Percentiles rank a stretch among this genome's conserved stretches.
Evolutionary conservation across 1,139 yeast genomes (phyloP).

Genomic region (Lodderomyces margitis): DNA sequence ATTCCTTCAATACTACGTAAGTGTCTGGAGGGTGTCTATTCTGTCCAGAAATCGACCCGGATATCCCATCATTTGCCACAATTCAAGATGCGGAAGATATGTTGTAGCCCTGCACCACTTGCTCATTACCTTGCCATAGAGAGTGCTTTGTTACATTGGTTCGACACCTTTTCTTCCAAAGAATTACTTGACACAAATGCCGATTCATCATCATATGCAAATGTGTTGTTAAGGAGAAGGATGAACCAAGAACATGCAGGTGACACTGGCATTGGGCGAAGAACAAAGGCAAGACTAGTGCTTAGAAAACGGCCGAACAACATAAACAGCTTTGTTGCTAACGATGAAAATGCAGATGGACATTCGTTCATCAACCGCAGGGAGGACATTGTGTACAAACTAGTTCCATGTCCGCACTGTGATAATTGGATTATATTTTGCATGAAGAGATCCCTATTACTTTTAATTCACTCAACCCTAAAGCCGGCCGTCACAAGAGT

Average conservation of each 20-base stretch:
- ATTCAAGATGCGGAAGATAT: constrained; percentile 39
- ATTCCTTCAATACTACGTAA: not conserved
- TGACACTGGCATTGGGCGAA: constrained; percentile 18
- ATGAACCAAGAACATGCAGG: not conserved
- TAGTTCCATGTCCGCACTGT: constrained; percentile 47
- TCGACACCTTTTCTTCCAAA: constrained; percentile 35
- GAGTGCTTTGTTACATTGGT: constrained; percentile 47
- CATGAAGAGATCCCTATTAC: constrained; percentile 30
- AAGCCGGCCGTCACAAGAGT: constrained; percentile 23
- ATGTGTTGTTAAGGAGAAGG: constrained; percentile 5
- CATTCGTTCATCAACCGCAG: not conserved
- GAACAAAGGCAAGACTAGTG: constrained; percentile 11
- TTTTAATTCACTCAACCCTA: constrained; percentile 23
- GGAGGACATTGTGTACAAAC: constrained; percentile 17
- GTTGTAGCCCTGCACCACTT: constrained; percentile 41
- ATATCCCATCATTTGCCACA: constrained; percentile 43
- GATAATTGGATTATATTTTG: constrained; percentile 36
- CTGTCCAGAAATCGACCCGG: constrained; percentile 41
- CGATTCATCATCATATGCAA: not conserved
- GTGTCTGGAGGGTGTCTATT: constrained; percentile 29
- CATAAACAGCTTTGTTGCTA: constrained; percentile 4
- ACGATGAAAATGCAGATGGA: constrained; percentile 1
- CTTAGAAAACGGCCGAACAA: constrained; percentile 20
- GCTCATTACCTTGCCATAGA: constrained; percentile 37
- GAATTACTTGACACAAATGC: constrained; percentile 27